phyloP scores from a whole-genome alignment of 208 protist species.

The Angomonas ambiguus region DNA sequence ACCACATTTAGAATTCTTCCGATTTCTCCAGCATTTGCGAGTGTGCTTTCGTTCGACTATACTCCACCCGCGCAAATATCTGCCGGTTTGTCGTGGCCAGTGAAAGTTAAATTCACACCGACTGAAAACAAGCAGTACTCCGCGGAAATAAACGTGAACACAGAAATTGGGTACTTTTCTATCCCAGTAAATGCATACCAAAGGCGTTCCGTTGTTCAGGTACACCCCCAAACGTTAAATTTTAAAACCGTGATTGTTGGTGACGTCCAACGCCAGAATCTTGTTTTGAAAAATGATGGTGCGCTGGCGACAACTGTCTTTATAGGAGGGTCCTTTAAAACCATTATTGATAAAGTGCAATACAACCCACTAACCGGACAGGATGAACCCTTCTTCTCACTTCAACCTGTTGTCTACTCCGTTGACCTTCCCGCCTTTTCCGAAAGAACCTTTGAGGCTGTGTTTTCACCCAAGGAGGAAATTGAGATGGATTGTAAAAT shows the following conservation, averaged over 20 bases:
- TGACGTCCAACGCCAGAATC: constrained; percentile 31
- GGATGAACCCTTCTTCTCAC: constrained; percentile 33
- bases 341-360: constrained; percentile 45
- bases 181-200: constrained; percentile 49
- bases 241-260: constrained; percentile 79
- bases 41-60: constrained; percentile 60
- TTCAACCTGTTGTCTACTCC: constrained; percentile 44
- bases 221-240: constrained; percentile 37
- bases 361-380: constrained; percentile 29
- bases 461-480: constrained; percentile 43
- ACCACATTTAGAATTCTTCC: constrained; percentile 74
- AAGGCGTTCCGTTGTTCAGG: constrained; percentile 42
- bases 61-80: constrained; percentile 66
- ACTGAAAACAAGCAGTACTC: constrained; percentile 54
- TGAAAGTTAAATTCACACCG: constrained; percentile 56
- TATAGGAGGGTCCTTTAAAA: constrained; percentile 57
- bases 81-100: constrained; percentile 66
- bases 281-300: constrained; percentile 71
- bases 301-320: constrained; percentile 48
- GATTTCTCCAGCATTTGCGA: constrained; percentile 50
- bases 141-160: constrained; percentile 51
- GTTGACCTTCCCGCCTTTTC: constrained; percentile 50
- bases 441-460: constrained; percentile 28
- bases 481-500: constrained; percentile 35
- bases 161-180: constrained; percentile 56